phyloP scores from a whole-genome alignment of 2,329 filamentous ascomycete genomes.

The Calonectria crousiana region DNA sequence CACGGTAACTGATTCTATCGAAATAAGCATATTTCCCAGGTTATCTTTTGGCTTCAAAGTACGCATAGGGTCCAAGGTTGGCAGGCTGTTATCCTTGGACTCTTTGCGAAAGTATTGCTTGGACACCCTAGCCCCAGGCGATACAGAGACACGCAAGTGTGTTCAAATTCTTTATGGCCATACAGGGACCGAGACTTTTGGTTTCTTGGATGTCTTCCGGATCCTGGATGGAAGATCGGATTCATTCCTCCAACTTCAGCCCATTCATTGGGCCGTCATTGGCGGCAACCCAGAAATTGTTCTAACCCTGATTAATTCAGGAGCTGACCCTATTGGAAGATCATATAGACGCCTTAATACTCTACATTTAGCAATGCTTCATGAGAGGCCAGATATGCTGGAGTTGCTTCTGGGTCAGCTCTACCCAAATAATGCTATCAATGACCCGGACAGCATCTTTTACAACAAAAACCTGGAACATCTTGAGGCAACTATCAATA shows the following conservation, averaged over 20 bases:
- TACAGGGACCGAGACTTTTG: neutral
- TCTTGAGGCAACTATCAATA: slow-evolving; percentile 4
- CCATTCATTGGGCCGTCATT: slow-evolving; percentile 21
- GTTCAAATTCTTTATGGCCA: neutral
- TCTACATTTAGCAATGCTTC: slow-evolving; percentile 5
- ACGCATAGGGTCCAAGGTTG: neutral
- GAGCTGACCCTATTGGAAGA: slow-evolving; percentile 12
- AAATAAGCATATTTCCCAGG: slow-evolving; percentile 5
- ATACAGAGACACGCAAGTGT: neutral
- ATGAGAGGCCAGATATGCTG: neutral
- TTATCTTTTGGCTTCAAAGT: neutral
- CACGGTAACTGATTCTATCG: neutral
- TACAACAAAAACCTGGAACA: neutral
- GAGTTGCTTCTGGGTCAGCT: neutral
- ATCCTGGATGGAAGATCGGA: neutral
- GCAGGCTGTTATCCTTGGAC: neutral
- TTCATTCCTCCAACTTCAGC: slow-evolving; percentile 11
- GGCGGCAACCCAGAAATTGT: slow-evolving; percentile 18
- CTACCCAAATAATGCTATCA: neutral
- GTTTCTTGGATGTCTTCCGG: neutral
- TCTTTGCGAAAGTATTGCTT: neutral
- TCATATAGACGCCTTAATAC: neutral
- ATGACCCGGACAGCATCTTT: neutral
- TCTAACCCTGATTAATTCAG: slow-evolving; percentile 10
- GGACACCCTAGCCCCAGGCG: neutral